These are phyloP conservation scores for Microdochium trichocladiopsis DNA, from an alignment of 2,329 filamentous ascomycete species.

Conservation along the genomic window DNA sequence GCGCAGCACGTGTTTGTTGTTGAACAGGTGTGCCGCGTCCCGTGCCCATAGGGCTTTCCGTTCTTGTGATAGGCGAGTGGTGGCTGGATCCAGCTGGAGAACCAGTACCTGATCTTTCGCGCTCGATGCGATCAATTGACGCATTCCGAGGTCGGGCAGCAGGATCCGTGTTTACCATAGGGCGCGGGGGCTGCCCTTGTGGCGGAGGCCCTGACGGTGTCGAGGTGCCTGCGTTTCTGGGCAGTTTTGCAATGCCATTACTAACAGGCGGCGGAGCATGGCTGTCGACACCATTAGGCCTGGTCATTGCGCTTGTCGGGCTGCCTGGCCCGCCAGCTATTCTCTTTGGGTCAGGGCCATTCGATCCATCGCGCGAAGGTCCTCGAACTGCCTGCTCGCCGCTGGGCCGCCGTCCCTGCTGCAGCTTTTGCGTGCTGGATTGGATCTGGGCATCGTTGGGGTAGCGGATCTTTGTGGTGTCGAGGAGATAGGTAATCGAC, in stretches of 20 bases:
- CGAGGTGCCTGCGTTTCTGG: constrained; percentile 27
- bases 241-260: constrained; percentile 29
- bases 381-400: constrained; percentile 12
- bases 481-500: constrained; percentile 82
- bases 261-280: constrained; percentile 24
- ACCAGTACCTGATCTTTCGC: neutral
- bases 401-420: constrained; percentile 35
- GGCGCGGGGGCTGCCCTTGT: constrained; percentile 46
- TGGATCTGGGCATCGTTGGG: constrained; percentile 63
- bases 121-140: constrained; percentile 37
- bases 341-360: constrained; percentile 44
- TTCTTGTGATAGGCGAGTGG: constrained; percentile 31
- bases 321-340: constrained; percentile 24
- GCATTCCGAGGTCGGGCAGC: constrained; percentile 38
- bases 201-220: constrained; percentile 45
- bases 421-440: constrained; percentile 27
- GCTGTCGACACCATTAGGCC: constrained; percentile 30
- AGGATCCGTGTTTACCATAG: constrained; percentile 30
- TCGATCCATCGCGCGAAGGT: constrained; percentile 44
- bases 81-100: constrained; percentile 15
- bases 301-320: constrained; percentile 31
- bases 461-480: constrained; percentile 94
- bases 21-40: constrained; percentile 61
- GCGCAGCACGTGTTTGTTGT: constrained; percentile 26
- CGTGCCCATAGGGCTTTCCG: constrained; percentile 46